A percentile compares a stretch with the other conserved stretches of the same genome.
Conservation (phyloP, 2,329 filamentous ascomycete species). For the Ceratocystis cacaofunesta region DNA sequence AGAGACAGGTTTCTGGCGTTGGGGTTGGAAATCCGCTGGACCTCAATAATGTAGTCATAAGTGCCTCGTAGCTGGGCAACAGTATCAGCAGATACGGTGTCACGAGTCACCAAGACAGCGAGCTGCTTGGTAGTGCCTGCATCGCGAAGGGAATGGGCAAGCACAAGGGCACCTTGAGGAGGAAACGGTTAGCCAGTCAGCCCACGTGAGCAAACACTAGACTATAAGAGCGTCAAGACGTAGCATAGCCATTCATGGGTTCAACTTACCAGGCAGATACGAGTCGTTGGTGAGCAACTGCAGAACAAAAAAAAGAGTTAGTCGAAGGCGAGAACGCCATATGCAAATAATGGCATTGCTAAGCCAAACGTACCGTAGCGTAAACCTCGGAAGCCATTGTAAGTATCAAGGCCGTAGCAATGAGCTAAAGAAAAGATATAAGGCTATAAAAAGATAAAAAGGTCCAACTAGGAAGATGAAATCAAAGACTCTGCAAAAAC, state of each 20-base stretch:
- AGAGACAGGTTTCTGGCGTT: slow-evolving; percentile 70
- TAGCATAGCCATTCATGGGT: slow-evolving; percentile 11
- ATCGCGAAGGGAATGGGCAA: slow-evolving; percentile 90
- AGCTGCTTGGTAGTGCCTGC: slow-evolving; percentile 74
- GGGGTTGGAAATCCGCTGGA: slow-evolving; percentile 62
- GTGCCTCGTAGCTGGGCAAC: slow-evolving; percentile 69
- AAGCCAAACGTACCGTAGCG: slow-evolving; percentile 8
- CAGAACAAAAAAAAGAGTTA: neutral
- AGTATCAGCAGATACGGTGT: slow-evolving; percentile 60
- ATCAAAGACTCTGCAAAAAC: neutral
- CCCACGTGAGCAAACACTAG: neutral
- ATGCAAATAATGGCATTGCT: neutral
- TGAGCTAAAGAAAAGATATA: neutral
- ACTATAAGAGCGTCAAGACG: too few species aligned
- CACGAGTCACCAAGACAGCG: slow-evolving; percentile 67
- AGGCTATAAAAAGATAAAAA: neutral
- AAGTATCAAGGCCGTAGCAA: slow-evolving; percentile 3
- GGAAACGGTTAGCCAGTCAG: neutral
- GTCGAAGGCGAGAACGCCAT: neutral
- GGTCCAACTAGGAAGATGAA: neutral
- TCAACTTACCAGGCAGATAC: slow-evolving; percentile 67
- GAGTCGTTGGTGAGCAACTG: slow-evolving; percentile 67
- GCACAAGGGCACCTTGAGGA: slow-evolving; percentile 66
- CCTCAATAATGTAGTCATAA: slow-evolving; percentile 79
- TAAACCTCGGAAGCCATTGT: slow-evolving; percentile 15